phyloP scores from a whole-genome alignment of 352 stramenopile genomes.

The Pythium phragmitis region DNA sequence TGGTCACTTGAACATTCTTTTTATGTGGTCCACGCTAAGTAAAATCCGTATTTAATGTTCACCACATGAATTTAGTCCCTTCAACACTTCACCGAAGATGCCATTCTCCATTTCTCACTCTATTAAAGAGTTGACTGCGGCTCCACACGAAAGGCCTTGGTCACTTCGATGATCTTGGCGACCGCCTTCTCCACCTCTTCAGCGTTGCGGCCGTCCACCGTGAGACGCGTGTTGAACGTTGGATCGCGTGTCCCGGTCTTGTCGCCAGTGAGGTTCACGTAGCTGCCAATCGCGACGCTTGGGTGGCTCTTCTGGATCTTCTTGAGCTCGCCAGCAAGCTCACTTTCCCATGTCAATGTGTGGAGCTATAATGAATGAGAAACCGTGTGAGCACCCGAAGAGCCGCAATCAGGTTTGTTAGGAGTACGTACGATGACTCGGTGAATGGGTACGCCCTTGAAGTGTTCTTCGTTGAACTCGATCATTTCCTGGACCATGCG shows the following conservation, averaged over 20 bases:
- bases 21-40: slow-evolving; percentile 7
- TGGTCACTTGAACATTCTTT: not conserved
- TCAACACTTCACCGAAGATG: not conserved
- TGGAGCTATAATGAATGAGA: slow-evolving; percentile 41
- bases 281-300: slow-evolving; percentile 78
- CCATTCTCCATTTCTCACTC: not conserved
- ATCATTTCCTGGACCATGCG: slow-evolving; percentile 80
- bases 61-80: not conserved
- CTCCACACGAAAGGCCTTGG: slow-evolving; percentile 27
- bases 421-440: slow-evolving; percentile 58
- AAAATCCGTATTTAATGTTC: not conserved
- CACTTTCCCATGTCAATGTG: slow-evolving; percentile 65
- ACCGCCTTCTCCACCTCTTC: slow-evolving; percentile 54
- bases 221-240: slow-evolving; percentile 65
- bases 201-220: slow-evolving; percentile 53
- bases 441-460: slow-evolving; percentile 76
- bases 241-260: slow-evolving; percentile 52
- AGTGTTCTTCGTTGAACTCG: slow-evolving; percentile 73
- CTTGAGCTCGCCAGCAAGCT: slow-evolving; percentile 59
- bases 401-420: slow-evolving; percentile 1
- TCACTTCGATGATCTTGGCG: slow-evolving; percentile 33
- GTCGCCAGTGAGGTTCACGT: slow-evolving; percentile 75
- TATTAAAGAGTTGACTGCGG: slow-evolving; percentile 14
- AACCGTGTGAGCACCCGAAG: not conserved
- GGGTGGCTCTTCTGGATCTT: slow-evolving; percentile 68